Evolutionary conservation across 768 basidiomycete species (phyloP), one percentile per base, ranked within the genome.

Genomic region (Pisolithus marmoratus): DNA sequence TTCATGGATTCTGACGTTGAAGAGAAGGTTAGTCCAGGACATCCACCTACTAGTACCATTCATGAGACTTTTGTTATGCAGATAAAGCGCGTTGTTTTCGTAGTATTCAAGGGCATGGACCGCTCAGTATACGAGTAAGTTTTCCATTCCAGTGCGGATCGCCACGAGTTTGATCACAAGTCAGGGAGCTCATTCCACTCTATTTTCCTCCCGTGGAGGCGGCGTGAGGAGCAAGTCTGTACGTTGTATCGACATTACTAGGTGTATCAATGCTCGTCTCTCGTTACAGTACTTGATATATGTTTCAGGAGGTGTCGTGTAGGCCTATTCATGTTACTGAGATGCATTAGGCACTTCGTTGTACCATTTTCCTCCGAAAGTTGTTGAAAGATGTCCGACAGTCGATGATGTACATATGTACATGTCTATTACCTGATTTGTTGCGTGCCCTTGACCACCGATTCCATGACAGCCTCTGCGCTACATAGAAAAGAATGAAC

Each of bases 11-110:
- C 76, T 4, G 72, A 79, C 22, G 63, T 63, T 6, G 83, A 77
- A 5, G 65, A 64, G 22, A 74, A 76, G 68, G 81, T 76, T 52
- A 64, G 58, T 48, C 44, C 6, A 23, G 4, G 19, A 34, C 22
- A 46, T 34, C 20, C 19, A 31, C 9, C n/a, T 19, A 8, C n/a
- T 19, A 8, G 4, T 36, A 34, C n/a, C 22, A 23, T 46, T 45
- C 19, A 4, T 5, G 36, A 20, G 27, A 46, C 27, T 46, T 43
- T 37, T 49, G 31, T 37, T 20, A 14, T 19, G 12, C 47, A 84
- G 81, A 66, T 91, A n/a, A 82, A 88, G 37, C 79, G 83, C 41
- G 73, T 88, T 17, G 77, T 91, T 6, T 90, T 92, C 56, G 83
- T 86, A 8, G 84, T 88, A 23, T 90, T 83, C 51, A 80, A 75